Conservation (phyloP, 768 basidiomycete genomes). For the Suillus weaverae region DNA sequence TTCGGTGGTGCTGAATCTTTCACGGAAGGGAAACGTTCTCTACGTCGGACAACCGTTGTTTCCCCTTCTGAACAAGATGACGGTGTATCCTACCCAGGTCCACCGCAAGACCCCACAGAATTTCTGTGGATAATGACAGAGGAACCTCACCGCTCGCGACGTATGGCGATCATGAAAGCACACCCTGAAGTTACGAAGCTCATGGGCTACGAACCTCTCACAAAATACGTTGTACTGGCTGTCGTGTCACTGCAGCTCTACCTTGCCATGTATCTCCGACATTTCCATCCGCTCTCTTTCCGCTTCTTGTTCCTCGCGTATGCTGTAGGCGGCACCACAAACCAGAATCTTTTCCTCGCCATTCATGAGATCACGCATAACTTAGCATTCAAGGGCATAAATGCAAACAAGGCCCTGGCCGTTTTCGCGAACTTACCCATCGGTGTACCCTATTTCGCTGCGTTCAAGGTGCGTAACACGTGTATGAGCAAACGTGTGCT, state of each 20-base stretch:
- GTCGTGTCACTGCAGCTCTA: slow-evolving; percentile 80
- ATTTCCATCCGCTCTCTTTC: slow-evolving; percentile 66
- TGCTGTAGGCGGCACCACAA: slow-evolving; percentile 87
- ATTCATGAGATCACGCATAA: slow-evolving; percentile 99
- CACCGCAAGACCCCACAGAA: slow-evolving; percentile 77
- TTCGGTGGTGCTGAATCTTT: slow-evolving; percentile 84
- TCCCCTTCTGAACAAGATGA: slow-evolving; percentile 41
- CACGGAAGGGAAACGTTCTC: slow-evolving; percentile 51
- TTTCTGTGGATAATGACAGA: slow-evolving; percentile 98
- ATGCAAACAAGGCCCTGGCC: slow-evolving; percentile 83
- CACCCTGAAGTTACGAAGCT: slow-evolving; percentile 96
- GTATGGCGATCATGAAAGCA: slow-evolving; percentile 88
- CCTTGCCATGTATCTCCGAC: slow-evolving; percentile 62
- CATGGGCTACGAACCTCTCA: slow-evolving; percentile 93
- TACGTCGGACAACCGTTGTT: slow-evolving; percentile 49
- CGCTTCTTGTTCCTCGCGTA: slow-evolving; percentile 80
- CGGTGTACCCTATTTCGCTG: slow-evolving; percentile 90
- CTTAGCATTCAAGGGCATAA: slow-evolving; percentile 83
- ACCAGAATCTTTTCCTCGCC: slow-evolving; percentile 97
- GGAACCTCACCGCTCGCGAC: slow-evolving; percentile 89
- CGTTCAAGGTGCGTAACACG: slow-evolving; percentile 73
- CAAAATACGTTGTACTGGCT: slow-evolving; percentile 83
- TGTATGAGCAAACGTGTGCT: neutral
- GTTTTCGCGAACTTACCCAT: slow-evolving; percentile 93
- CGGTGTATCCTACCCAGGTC: slow-evolving; percentile 44